phyloP scores from a whole-genome alignment of 352 stramenopile genomes.

The Pythium insidiosum region DNA sequence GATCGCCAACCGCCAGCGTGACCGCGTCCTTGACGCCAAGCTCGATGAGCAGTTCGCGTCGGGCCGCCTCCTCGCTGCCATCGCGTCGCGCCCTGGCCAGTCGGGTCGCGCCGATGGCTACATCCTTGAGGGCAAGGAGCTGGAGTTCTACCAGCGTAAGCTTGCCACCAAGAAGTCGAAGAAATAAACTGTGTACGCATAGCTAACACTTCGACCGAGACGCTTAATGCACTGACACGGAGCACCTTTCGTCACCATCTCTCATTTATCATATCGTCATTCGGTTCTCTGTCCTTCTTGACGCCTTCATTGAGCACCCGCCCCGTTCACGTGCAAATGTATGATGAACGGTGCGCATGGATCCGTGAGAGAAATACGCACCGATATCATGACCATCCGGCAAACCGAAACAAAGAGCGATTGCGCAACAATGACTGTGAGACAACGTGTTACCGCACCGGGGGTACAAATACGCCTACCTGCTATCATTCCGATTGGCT shows the following conservation, averaged over 20 bases:
- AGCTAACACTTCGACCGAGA: slow-evolving; percentile 3
- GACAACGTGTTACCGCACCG: no score
- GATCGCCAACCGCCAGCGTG: slow-evolving; percentile 90
- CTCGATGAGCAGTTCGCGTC: slow-evolving; percentile 97
- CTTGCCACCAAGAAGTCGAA: slow-evolving; percentile 99
- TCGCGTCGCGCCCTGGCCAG: slow-evolving; percentile 98
- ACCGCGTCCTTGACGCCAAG: slow-evolving; percentile 87
- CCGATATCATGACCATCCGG: no score
- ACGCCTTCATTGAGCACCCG: no score
- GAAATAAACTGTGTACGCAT: slow-evolving; percentile 65
- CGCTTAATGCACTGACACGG: slow-evolving; percentile 19
- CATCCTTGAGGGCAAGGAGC: slow-evolving; percentile 98
- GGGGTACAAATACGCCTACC: slow-evolving; percentile 3
- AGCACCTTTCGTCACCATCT: background rate
- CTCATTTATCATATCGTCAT: background rate
- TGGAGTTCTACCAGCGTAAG: slow-evolving; percentile 99
- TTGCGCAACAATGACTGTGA: no score
- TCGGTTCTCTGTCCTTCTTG: background rate
- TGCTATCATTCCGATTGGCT: slow-evolving; percentile 3
- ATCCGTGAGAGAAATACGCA: no score
- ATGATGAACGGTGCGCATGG: no score
- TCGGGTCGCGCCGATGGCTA: slow-evolving; percentile 97
- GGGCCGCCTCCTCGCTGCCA: slow-evolving; percentile 95
- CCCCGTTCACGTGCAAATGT: no score
- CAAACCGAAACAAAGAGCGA: no score